phyloP scores from a whole-genome alignment of 2,329 filamentous ascomycete genomes.

The Fusarium nisikadoi region DNA sequence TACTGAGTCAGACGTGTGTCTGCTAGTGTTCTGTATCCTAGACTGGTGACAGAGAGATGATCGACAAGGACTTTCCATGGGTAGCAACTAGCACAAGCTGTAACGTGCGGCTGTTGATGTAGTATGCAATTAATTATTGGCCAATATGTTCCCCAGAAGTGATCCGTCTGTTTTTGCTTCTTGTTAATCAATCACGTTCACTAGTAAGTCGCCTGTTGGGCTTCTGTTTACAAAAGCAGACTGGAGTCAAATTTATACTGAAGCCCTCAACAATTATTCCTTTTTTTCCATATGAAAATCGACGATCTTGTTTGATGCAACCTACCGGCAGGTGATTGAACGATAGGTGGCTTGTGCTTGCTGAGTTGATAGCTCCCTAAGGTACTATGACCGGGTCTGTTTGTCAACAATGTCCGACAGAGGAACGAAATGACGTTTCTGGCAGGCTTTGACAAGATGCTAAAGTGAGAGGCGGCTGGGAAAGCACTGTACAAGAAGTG shows the following conservation, averaged over 20 bases:
- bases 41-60: slow-evolving; percentile 25
- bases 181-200: not conserved
- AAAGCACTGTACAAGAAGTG: slow-evolving; percentile 14
- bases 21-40: not conserved
- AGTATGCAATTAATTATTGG: slow-evolving; percentile 4
- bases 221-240: not conserved
- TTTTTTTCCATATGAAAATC: slow-evolving; percentile 1
- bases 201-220: slow-evolving; percentile 5
- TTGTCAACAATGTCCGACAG: not conserved
- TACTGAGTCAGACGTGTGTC: not conserved
- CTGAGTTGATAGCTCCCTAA: slow-evolving; percentile 6
- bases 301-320: slow-evolving; percentile 12
- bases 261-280: not conserved
- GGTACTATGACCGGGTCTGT: not conserved
- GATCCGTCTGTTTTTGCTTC: slow-evolving; percentile 2
- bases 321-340: slow-evolving; percentile 4
- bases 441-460: not conserved
- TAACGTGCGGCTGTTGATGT: slow-evolving; percentile 30
- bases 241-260: slow-evolving; percentile 4
- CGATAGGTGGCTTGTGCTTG: not conserved
- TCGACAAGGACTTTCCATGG: slow-evolving; percentile 35
- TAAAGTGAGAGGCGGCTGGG: not conserved
- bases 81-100: slow-evolving; percentile 23
- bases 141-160: slow-evolving; percentile 8
- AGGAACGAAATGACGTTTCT: slow-evolving; percentile 15